Conservation (phyloP, 2,329 filamentous ascomycete species). For the Chrysoporthe cubensis region DNA sequence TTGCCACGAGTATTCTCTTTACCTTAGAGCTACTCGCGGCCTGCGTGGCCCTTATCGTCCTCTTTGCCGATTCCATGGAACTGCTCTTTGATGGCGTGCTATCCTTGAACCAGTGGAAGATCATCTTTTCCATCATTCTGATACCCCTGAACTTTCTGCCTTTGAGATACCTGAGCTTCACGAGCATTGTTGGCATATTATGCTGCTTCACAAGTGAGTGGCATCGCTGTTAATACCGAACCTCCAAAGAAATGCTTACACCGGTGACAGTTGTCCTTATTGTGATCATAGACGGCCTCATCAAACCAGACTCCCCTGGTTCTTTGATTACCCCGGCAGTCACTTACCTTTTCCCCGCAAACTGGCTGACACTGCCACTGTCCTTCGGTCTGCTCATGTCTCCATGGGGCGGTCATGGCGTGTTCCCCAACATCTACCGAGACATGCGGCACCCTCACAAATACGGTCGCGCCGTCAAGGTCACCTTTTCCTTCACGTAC, state of each 20-base stretch:
- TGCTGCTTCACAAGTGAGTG: conserved; percentile 83
- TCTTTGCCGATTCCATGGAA: conserved; percentile 90
- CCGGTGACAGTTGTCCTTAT: conserved; percentile 73
- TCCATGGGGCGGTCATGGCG: conserved; percentile 65
- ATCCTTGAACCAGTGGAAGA: conserved; percentile 77
- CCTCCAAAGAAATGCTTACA: not conserved
- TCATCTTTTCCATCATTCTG: conserved; percentile 77
- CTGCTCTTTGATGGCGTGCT: conserved; percentile 73
- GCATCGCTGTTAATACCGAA: not conserved
- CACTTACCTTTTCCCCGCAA: conserved; percentile 81
- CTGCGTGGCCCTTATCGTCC: conserved; percentile 84
- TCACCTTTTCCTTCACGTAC: conserved; percentile 86
- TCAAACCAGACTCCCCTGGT: conserved; percentile 78
- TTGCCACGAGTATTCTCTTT: conserved; percentile 84
- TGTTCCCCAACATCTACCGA: conserved; percentile 77
- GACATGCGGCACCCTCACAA: conserved; percentile 78
- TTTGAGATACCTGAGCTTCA: conserved; percentile 82
- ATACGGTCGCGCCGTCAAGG: conserved; percentile 73
- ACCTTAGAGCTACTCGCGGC: conserved; percentile 85
- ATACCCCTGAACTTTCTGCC: conserved; percentile 85
- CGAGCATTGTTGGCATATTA: conserved; percentile 89
- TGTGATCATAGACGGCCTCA: conserved; percentile 81
- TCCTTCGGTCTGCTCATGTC: conserved; percentile 90
- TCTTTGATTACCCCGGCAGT: conserved; percentile 79
- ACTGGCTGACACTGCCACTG: conserved; percentile 85